These are phyloP conservation scores for Saccharomycopsis sp. DNA, from an alignment of 805 yeast genomes.

Conservation along the genomic window DNA sequence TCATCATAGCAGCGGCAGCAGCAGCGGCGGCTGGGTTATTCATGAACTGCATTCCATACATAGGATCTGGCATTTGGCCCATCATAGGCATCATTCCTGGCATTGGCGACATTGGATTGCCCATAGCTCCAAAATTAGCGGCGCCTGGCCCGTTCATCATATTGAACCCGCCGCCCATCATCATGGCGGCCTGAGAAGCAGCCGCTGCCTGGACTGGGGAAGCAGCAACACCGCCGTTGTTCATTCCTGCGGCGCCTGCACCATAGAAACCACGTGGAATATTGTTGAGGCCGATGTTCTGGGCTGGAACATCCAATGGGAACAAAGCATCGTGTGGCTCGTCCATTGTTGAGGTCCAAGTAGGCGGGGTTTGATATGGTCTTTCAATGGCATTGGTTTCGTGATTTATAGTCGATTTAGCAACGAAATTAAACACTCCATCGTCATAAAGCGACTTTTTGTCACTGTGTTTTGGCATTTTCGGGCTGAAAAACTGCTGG, in stretches of 20 bases:
- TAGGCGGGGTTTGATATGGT: slow-evolving; percentile 69
- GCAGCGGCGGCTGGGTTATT: slow-evolving; percentile 4
- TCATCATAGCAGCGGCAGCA: slow-evolving; percentile 13
- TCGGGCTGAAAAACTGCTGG: slow-evolving; percentile 6
- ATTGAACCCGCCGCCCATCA: slow-evolving; percentile 1
- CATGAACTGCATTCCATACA: not conserved
- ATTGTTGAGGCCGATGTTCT: not conserved
- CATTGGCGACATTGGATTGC: not conserved
- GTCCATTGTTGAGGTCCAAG: slow-evolving; percentile 60
- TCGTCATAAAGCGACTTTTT: slow-evolving; percentile 7
- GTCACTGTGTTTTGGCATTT: slow-evolving; percentile 21
- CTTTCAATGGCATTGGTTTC: slow-evolving; percentile 37
- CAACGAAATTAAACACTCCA: slow-evolving; percentile 14
- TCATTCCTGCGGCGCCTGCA: not conserved
- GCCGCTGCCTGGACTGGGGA: not conserved
- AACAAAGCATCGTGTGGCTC: slow-evolving; percentile 49
- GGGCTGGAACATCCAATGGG: slow-evolving; percentile 28
- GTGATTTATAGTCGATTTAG: not conserved
- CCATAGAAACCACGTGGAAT: slow-evolving; percentile 6
- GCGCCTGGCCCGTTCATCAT: not conserved
- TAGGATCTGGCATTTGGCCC: slow-evolving; percentile 1
- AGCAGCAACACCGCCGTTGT: not conserved
- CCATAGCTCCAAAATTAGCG: not conserved
- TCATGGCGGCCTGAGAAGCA: slow-evolving; percentile 1
- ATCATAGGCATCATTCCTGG: not conserved